These are phyloP conservation scores for Apostasia shenzhenica DNA, from an alignment of 106 monocot genomes.

Conservation along the genomic window DNA sequence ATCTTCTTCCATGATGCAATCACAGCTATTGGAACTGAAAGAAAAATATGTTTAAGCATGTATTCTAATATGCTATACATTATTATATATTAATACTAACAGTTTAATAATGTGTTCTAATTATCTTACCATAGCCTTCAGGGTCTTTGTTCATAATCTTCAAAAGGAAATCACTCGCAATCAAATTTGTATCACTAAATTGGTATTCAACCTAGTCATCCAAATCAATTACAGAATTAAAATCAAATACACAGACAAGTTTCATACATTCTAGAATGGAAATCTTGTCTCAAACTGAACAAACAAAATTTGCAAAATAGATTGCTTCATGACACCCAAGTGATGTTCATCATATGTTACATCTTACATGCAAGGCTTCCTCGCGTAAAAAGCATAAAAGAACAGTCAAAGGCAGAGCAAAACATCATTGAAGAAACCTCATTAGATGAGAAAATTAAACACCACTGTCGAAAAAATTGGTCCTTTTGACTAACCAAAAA, in stretches of 20 bases:
- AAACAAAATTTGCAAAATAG: background rate
- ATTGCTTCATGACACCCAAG: too few relatives aligned
- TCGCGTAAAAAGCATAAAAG: background rate
- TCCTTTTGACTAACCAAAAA: too few relatives aligned
- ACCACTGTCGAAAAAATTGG: too few relatives aligned
- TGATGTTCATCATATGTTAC: background rate
- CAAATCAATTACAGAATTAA: background rate
- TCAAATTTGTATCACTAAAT: slow-evolving; percentile 67
- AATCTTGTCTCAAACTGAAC: background rate
- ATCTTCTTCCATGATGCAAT: slow-evolving; percentile 76
- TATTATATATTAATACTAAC: background rate
- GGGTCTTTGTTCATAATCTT: slow-evolving; percentile 83
- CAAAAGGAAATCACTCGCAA: slow-evolving; percentile 60
- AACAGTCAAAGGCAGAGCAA: too few relatives aligned
- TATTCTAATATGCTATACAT: background rate
- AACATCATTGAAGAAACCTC: too few relatives aligned
- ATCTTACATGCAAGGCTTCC: background rate
- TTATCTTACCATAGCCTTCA: slow-evolving; percentile 60
- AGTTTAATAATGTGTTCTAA: background rate
- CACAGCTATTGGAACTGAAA: slow-evolving; percentile 67
- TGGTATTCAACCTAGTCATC: slow-evolving; percentile 63
- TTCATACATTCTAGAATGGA: background rate
- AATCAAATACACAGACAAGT: background rate
- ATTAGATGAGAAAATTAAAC: too few relatives aligned
- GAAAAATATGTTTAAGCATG: background rate